Conservation (phyloP, 257 asterid species). For the Solanum peruvianum region DNA sequence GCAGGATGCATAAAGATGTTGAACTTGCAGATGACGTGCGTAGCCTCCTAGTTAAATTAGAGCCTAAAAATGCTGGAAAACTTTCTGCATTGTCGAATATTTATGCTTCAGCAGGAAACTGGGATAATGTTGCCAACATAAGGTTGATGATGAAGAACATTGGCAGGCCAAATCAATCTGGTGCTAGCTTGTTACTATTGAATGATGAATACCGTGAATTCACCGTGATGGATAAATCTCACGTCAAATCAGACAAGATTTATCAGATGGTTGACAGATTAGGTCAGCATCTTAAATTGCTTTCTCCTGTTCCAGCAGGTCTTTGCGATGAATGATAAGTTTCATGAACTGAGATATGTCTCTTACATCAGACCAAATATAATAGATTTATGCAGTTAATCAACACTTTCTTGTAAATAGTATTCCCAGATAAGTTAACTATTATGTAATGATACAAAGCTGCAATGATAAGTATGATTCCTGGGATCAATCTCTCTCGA, state of each 20-base stretch:
- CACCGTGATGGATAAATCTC: slow-evolving; percentile 52
- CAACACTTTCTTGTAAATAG: background rate
- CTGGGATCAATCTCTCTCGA: background rate
- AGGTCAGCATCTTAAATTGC: slow-evolving; percentile 41
- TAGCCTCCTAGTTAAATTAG: slow-evolving; percentile 29
- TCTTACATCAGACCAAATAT: background rate
- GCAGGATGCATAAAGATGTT: slow-evolving; percentile 47
- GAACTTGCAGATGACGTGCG: slow-evolving; percentile 38
- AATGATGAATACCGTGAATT: slow-evolving; percentile 49
- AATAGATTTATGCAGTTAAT: background rate
- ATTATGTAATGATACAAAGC: background rate
- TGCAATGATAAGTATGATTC: background rate
- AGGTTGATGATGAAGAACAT: slow-evolving; percentile 41
- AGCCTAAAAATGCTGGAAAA: slow-evolving; percentile 32
- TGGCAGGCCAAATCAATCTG: slow-evolving; percentile 28
- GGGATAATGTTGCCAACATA: slow-evolving; percentile 50
- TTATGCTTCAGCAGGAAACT: slow-evolving; percentile 52
- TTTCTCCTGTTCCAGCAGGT: slow-evolving; percentile 10
- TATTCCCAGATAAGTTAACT: background rate
- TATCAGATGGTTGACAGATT: slow-evolving; percentile 39
- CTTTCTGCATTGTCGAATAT: slow-evolving; percentile 40
- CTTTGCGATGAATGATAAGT: background rate
- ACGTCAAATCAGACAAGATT: slow-evolving; percentile 45
- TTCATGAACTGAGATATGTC: background rate
- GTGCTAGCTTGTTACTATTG: slow-evolving; percentile 45